These are phyloP conservation scores for Globisporangium megalacanthum DNA, from an alignment of 352 stramenopile genomes.

Conservation along the genomic window DNA sequence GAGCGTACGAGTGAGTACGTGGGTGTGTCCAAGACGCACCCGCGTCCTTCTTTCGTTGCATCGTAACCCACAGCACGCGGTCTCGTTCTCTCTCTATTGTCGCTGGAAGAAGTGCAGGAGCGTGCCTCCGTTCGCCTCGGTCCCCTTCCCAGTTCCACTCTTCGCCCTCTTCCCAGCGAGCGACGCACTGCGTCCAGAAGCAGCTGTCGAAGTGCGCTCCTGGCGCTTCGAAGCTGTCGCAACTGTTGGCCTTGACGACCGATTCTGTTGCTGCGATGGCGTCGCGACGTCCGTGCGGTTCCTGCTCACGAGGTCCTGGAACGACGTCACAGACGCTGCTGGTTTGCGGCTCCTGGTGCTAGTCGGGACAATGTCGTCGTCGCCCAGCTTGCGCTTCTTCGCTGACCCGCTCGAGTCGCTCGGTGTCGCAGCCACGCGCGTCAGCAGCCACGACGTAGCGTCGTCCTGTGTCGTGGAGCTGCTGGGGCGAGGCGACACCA, in stretches of 20 bases:
- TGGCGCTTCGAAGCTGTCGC: neutral
- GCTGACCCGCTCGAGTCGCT: neutral
- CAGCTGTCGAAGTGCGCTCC: no score
- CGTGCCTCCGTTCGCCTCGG: conserved; percentile 15
- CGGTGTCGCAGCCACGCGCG: conserved; percentile 9
- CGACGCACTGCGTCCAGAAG: no score
- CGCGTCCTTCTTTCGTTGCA: neutral
- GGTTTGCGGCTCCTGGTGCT: neutral
- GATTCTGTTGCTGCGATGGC: conserved; percentile 5
- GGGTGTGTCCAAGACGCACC: no score
- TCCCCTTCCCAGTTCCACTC: conserved; percentile 3
- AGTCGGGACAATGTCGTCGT: neutral
- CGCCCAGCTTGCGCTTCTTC: conserved; percentile 4
- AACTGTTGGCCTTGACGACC: neutral
- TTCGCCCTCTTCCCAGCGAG: neutral
- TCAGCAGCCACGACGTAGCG: conserved; percentile 18
- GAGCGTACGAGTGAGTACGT: neutral
- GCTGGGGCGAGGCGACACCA: no score
- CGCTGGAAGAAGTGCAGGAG: conserved; percentile 50
- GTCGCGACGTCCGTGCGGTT: conserved; percentile 16
- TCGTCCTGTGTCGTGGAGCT: neutral
- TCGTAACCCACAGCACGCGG: neutral
- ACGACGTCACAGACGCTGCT: conserved; percentile 15
- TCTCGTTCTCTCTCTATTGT: neutral
- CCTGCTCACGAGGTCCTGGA: conserved; percentile 32